Conservation (phyloP, 148 eudicot species). For the Cornus controversa region DNA sequence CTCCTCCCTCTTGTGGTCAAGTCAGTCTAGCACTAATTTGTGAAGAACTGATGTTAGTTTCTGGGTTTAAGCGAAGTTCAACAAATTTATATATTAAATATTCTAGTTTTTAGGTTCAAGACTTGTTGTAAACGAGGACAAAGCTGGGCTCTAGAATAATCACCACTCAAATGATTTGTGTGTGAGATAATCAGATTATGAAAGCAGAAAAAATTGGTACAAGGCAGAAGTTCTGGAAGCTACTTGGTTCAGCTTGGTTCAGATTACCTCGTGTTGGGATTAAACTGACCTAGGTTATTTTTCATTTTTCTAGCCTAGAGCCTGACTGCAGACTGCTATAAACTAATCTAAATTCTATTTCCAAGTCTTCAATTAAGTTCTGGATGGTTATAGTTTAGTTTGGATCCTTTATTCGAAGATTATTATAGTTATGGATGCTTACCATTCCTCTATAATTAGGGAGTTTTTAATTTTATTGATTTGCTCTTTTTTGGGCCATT, state of each 20-base stretch:
- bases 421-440: neutral
- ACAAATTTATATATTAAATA: no score
- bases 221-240: neutral
- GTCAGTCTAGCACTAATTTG: neutral
- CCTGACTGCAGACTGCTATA: neutral
- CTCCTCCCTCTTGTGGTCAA: neutral
- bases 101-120: neutral
- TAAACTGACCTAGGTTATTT: no score
- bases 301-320: no score
- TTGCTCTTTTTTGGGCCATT: neutral
- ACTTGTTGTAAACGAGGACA: neutral
- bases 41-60: neutral
- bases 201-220: neutral
- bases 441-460: neutral
- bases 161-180: neutral
- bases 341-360: neutral
- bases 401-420: neutral
- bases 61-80: neutral
- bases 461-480: neutral
- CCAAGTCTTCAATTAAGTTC: no score
- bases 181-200: neutral
- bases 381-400: neutral
- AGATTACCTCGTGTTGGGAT: no score
- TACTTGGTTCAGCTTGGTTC: no score
- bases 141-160: neutral